Conservation (phyloP, 768 basidiomycete species). For the Kwoniella mangroviensis region DNA sequence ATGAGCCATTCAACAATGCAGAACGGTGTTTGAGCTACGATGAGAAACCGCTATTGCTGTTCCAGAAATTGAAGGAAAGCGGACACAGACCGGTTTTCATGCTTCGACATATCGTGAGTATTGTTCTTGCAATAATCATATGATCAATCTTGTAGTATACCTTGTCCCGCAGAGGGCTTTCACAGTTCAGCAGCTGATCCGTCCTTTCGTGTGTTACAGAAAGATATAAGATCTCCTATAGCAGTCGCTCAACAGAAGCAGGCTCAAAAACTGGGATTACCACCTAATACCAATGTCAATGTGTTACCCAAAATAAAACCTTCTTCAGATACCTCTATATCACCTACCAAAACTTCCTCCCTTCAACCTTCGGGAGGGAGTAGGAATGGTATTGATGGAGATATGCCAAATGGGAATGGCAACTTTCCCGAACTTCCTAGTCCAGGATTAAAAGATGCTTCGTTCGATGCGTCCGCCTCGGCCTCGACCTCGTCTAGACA, state of each 20-base stretch:
- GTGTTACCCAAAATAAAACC: slow-evolving; percentile 46
- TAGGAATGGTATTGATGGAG: slow-evolving; percentile 32
- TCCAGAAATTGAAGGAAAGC: slow-evolving; percentile 95
- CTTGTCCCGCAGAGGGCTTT: not conserved
- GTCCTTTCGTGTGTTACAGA: slow-evolving; percentile 27
- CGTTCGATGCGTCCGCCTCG: not conserved
- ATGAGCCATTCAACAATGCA: slow-evolving; percentile 54
- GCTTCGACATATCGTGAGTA: slow-evolving; percentile 60
- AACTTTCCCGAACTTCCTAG: slow-evolving; percentile 54
- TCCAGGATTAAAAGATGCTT: slow-evolving; percentile 44
- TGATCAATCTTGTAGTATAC: not conserved
- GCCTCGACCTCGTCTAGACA: not conserved
- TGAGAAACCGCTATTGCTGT: slow-evolving; percentile 93
- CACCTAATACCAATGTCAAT: slow-evolving; percentile 29
- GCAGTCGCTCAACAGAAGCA: slow-evolving; percentile 96
- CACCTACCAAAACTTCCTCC: slow-evolving; percentile 41
- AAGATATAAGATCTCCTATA: slow-evolving; percentile 93
- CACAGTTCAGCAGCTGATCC: not conserved
- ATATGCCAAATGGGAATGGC: slow-evolving; percentile 33
- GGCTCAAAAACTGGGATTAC: slow-evolving; percentile 65
- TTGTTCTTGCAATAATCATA: not conserved
- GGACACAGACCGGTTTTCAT: slow-evolving; percentile 99
- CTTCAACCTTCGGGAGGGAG: slow-evolving; percentile 32
- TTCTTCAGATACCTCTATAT: slow-evolving; percentile 31
- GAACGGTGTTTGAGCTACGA: slow-evolving; percentile 97